These are phyloP conservation scores for Candida nitratophila DNA, from an alignment of 805 yeast genomes.

Conservation along the genomic window DNA sequence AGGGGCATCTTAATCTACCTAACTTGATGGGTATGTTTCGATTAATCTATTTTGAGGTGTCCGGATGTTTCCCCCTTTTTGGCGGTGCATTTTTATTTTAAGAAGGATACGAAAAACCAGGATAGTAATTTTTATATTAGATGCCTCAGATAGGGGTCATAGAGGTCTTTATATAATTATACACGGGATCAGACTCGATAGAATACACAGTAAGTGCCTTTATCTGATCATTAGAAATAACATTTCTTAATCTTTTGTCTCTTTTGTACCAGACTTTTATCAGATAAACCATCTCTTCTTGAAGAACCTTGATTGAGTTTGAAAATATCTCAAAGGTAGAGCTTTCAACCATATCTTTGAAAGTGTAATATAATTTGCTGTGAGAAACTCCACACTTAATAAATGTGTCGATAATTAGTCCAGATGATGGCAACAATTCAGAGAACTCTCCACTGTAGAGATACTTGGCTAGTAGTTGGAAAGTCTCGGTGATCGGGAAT, in stretches of 20 bases:
- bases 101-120: too few relatives aligned
- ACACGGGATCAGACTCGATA: constrained; percentile 52
- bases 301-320: constrained; percentile 31
- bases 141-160: constrained; percentile 25
- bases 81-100: too few relatives aligned
- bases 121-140: too few relatives aligned
- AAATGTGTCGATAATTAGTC: constrained; percentile 56
- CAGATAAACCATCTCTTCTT: constrained; percentile 55
- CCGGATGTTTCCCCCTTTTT: too few relatives aligned
- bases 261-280: constrained; percentile 60
- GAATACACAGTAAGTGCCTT: constrained; percentile 38
- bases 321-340: constrained; percentile 45
- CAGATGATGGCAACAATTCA: constrained; percentile 23
- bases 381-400: constrained; percentile 55
- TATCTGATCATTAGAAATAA: constrained; percentile 41
- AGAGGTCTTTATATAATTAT: constrained; percentile 33
- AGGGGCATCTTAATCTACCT: too few relatives aligned
- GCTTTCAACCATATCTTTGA: constrained; percentile 58
- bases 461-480: constrained; percentile 57
- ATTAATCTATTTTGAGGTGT: too few relatives aligned
- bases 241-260: constrained; percentile 57
- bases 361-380: constrained; percentile 57
- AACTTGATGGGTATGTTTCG: too few relatives aligned
- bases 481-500: constrained; percentile 68
- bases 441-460: constrained; percentile 26